These are phyloP conservation scores for Blastomyces gilchristii DNA, from an alignment of 2,329 filamentous ascomycete species.

Conservation along the genomic window DNA sequence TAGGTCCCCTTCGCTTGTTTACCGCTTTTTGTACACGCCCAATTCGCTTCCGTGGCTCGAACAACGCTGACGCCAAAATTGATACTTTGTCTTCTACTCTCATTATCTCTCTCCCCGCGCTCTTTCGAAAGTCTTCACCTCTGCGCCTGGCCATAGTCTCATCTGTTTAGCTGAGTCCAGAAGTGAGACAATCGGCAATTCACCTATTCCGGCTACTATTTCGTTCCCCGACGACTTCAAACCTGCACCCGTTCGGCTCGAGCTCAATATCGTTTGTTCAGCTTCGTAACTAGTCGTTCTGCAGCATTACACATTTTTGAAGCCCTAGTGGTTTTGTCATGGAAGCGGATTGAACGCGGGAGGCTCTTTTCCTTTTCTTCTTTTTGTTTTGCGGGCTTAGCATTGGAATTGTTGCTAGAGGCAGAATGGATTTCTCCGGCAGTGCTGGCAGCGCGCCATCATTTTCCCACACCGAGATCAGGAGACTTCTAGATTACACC, in stretches of 20 bases:
- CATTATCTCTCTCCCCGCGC: background rate
- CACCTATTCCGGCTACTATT: background rate
- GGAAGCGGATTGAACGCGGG: slow-evolving; percentile 10
- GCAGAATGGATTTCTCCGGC: slow-evolving; percentile 11
- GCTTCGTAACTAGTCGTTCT: background rate
- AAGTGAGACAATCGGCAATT: background rate
- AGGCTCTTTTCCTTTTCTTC: background rate
- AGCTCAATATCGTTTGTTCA: background rate
- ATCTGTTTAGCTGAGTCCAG: background rate
- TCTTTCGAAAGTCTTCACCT: background rate
- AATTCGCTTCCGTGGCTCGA: background rate
- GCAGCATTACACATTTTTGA: background rate
- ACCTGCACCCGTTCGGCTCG: background rate
- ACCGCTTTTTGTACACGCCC: background rate
- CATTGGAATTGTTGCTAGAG: slow-evolving; percentile 15
- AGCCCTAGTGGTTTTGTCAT: slow-evolving; percentile 10
- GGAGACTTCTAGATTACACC: slow-evolving; percentile 37
- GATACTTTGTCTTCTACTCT: background rate
- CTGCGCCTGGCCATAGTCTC: background rate
- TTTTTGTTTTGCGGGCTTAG: background rate
- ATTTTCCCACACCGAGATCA: slow-evolving; percentile 31
- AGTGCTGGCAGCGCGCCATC: slow-evolving; percentile 10
- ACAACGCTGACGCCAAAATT: background rate
- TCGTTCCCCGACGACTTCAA: background rate
- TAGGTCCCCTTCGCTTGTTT: background rate